Percentiles rank a stretch among this genome's conserved stretches.
Conservation (phyloP, 331 rosid genomes). For the Ulmus americana region DNA sequence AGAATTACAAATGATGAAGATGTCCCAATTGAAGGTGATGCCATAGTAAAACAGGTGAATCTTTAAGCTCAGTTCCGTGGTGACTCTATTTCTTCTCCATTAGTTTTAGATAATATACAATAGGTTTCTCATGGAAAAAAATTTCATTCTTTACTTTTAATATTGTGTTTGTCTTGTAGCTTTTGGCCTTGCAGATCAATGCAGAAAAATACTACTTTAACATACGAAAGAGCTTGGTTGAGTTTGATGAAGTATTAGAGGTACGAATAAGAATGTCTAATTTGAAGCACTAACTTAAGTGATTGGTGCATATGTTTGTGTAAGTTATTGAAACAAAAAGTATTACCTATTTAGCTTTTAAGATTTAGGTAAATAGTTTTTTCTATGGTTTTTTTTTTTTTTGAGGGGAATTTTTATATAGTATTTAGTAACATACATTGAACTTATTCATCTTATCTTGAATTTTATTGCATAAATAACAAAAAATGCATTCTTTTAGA, state of each 20-base stretch:
- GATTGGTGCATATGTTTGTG: not conserved
- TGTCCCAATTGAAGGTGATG: conserved; percentile 83
- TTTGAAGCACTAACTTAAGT: not conserved
- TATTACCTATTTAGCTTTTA: not conserved
- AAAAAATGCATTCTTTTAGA: not conserved
- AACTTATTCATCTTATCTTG: not conserved
- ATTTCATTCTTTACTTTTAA: not conserved
- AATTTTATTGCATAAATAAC: not conserved
- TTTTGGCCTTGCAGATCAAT: conserved; percentile 79
- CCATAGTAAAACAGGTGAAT: conserved; percentile 81
- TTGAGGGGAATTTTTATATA: not conserved
- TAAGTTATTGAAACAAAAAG: not conserved
- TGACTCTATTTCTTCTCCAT: conserved; percentile 8
- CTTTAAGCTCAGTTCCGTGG: conserved; percentile 9
- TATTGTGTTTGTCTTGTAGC: conserved; percentile 30
- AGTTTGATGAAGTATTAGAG: conserved; percentile 98
- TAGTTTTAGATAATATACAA: not conserved
- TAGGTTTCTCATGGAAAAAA: too few relatives aligned
- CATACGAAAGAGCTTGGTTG: conserved; percentile 82
- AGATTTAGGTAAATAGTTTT: not conserved
- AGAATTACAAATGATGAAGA: conserved; percentile 86
- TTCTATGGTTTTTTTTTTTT: not conserved
- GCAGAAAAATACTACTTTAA: conserved; percentile 89
- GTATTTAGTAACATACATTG: not conserved
- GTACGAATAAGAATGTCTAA: conserved; percentile 32